Percentiles rank a stretch among this genome's conserved stretches.
These are phyloP conservation scores for Ophiostoma ulmi DNA, from an alignment of 2,329 filamentous ascomycete species.

Conservation along the genomic window DNA sequence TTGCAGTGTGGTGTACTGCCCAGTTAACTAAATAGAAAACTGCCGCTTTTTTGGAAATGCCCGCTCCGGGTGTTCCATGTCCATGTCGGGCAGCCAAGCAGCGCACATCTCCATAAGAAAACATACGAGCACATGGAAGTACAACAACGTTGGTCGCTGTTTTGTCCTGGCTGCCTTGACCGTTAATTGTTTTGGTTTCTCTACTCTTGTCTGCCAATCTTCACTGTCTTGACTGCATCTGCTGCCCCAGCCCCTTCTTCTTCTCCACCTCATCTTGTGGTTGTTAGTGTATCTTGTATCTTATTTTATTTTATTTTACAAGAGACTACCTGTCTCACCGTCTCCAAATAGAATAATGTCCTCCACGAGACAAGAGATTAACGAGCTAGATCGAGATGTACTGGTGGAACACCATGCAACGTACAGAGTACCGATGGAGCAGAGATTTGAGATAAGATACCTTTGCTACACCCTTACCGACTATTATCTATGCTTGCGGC, in stretches of 20 bases:
- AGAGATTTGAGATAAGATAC: neutral
- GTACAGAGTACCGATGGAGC: neutral
- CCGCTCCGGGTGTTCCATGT: neutral
- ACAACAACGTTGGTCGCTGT: neutral
- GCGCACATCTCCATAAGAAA: neutral
- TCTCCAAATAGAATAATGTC: neutral
- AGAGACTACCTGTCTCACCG: neutral
- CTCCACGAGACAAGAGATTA: neutral
- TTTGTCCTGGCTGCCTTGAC: neutral
- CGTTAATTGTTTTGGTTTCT: neutral
- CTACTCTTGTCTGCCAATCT: neutral
- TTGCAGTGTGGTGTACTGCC: neutral
- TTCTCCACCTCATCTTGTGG: neutral
- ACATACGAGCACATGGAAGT: neutral
- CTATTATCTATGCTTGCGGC: neutral
- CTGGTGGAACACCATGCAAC: neutral
- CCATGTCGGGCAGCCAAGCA: neutral
- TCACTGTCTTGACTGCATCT: neutral
- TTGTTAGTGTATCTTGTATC: neutral
- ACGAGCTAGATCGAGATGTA: conserved; percentile 7
- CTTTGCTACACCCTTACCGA: neutral
- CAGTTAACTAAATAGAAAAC: neutral
- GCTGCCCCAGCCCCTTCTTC: neutral
- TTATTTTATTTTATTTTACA: neutral
- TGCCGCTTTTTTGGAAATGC: conserved; percentile 1